Percentiles rank a stretch among this genome's conserved stretches.
Conservation (phyloP, 345 rosid genomes). For the Citrus reticulata region DNA sequence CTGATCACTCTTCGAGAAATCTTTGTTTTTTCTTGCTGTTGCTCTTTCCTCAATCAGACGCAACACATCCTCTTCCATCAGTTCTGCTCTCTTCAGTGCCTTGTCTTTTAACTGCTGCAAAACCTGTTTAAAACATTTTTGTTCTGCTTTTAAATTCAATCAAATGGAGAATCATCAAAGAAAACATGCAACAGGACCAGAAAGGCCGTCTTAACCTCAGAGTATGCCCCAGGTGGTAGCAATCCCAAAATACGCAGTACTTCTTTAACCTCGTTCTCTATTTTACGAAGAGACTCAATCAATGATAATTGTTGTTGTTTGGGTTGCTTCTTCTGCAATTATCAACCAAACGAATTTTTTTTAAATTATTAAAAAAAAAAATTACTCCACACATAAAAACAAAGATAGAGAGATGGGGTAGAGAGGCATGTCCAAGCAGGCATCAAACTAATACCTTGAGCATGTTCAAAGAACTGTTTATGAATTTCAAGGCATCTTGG, state of each 20-base stretch:
- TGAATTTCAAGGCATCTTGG: conserved; percentile 72
- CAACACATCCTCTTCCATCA: conserved; percentile 50
- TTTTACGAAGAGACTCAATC: conserved; percentile 53
- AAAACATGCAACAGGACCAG: background rate
- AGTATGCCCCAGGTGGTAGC: conserved; percentile 44
- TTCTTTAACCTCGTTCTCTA: conserved; percentile 53
- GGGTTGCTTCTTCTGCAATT: conserved; percentile 68
- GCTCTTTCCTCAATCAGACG: conserved; percentile 55
- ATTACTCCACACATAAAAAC: background rate
- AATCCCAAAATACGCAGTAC: conserved; percentile 67
- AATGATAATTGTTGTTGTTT: conserved; percentile 52
- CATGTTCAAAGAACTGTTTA: conserved; percentile 53
- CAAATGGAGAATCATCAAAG: background rate
- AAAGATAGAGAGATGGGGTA: background rate
- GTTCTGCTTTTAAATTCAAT: background rate
- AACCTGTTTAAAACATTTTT: conserved; percentile 26
- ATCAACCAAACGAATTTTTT: background rate
- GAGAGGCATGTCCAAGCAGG: conserved; percentile 1
- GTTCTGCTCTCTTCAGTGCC: conserved; percentile 63
- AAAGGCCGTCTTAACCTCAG: conserved; percentile 37
- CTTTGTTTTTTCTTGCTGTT: conserved; percentile 59
- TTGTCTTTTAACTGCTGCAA: conserved; percentile 59
- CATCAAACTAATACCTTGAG: conserved; percentile 53
- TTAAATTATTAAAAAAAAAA: no score
- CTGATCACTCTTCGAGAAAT: conserved; percentile 63